Base-by-base conservation (phyloP, 148 eudicot genomes). In the Cornus florida region DNA sequence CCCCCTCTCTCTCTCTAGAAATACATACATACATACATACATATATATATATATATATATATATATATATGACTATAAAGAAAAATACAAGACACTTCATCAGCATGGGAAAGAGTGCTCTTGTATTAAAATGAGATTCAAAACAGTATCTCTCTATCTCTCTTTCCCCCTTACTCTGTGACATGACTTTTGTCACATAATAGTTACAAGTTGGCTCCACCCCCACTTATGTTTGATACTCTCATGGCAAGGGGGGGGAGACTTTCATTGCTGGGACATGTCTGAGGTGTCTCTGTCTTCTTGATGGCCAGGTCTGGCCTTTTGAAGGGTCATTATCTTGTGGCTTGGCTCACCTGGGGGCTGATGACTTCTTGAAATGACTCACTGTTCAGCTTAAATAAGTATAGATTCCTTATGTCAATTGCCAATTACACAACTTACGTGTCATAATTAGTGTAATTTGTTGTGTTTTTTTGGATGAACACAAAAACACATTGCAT, bases 51-150 rank as follows among this genome's bases (percentile, higher is more conserved):
- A 28, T 28, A 28, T 1, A 28, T 0, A 28, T 1, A 28, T 1
- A 28, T 1, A 28, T 1, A 28, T 1, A 28, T 28, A 72, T 39
- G 16, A 39, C 43, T 39, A 39, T 39, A 43, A 60, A 50, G 70
- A 82, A 75, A 80, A 46, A 64, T 79, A 75, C 57, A 69, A 73
- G 75, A 43, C n/a, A 67, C 74, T 76, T 46, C 74, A 78, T 43
- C 2, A 73, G 84, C 86, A 79, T 85, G 81, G 88, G 78, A 85
- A 87, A 82, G 84, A 70, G 87, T 82, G 89, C 84, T 82, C 78
- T 84, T 86, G 83, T 79, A 86, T 57, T 62, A 75, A 33, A 53
- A 43, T 74, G 78, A 35, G 59, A 71, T 56, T 80, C 77, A 28
- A 69, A 65, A 38, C 48, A 56, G 53, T 39, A 67, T 56, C 32